Percentiles rank a stretch among this genome's conserved stretches.
Conservation (phyloP, 1,284 basidiomycete species). For the Ceratobasidium sp. region DNA sequence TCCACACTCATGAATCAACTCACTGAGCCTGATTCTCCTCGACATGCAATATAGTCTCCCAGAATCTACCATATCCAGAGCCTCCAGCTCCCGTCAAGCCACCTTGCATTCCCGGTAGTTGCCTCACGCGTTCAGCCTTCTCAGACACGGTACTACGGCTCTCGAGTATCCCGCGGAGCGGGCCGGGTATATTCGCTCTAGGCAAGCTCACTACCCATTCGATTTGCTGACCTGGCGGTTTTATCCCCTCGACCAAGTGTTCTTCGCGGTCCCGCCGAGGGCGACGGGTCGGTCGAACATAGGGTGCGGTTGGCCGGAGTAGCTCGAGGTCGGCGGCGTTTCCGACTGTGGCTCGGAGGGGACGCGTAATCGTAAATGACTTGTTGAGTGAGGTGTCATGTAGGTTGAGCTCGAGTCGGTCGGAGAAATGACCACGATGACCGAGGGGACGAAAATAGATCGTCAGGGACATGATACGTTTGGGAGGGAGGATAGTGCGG, state of each 20-base stretch:
- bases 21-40: constrained; percentile 67
- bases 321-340: constrained; percentile 59
- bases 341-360: constrained; percentile 55
- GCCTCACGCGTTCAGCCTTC: constrained; percentile 29
- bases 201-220: constrained; percentile 57
- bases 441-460: constrained; percentile 44
- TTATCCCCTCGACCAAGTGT: constrained; percentile 58
- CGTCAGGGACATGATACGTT: constrained; percentile 19
- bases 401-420: constrained; percentile 54
- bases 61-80: constrained; percentile 57
- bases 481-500: constrained; percentile 18
- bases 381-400: constrained; percentile 49
- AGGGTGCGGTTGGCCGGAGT: constrained; percentile 61
- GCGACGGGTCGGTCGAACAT: constrained; percentile 57
- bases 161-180: constrained; percentile 27
- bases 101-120: constrained; percentile 46
- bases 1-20: constrained; percentile 47
- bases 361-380: constrained; percentile 56
- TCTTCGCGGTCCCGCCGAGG: constrained; percentile 54
- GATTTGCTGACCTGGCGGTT: constrained; percentile 55
- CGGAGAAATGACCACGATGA: constrained; percentile 59
- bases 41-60: constrained; percentile 62
- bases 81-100: constrained; percentile 45
- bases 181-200: constrained; percentile 48
- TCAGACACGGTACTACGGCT: constrained; percentile 19